Percentiles rank a stretch among this genome's conserved stretches.
Conservation (phyloP, 2,329 filamentous ascomycete species). For the Bimuria novae-zelandiae region DNA sequence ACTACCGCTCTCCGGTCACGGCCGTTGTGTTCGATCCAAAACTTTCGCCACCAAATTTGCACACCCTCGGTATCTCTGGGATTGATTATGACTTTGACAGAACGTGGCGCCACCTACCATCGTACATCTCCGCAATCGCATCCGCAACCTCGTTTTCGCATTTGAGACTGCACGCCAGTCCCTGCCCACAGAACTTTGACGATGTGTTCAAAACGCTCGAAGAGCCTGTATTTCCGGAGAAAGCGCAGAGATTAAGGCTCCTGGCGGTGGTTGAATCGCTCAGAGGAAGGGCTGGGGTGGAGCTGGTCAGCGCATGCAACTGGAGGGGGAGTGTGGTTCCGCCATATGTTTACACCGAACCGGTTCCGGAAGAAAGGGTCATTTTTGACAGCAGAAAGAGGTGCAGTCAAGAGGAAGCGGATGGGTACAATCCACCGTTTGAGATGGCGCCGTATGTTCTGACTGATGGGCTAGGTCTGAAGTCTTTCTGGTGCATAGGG, state of each 20-base stretch:
- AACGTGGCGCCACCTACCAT: not conserved
- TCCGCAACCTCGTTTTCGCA: not conserved
- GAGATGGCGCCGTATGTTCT: not conserved
- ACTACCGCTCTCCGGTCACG: not conserved
- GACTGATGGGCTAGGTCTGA: not conserved
- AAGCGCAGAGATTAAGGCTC: not conserved
- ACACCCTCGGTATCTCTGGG: not conserved
- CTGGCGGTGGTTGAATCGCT: not conserved
- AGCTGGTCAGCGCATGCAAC: not conserved
- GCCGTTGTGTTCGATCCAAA: not conserved
- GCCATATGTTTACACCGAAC: constrained; percentile 1
- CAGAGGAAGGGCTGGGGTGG: not conserved
- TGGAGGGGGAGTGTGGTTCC: not conserved
- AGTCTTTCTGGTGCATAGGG: not conserved
- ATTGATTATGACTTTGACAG: not conserved
- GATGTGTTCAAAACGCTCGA: not conserved
- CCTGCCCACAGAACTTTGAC: not conserved
- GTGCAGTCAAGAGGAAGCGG: not conserved
- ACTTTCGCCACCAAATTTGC: not conserved
- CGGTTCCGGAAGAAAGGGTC: not conserved
- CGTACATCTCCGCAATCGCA: not conserved
- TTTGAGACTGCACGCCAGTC: not conserved
- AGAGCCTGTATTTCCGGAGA: not conserved
- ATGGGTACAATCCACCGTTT: not conserved
- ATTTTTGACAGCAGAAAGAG: not conserved